phyloP scores from a whole-genome alignment of 176 grass and related monocot genomes.

The Canna indica region DNA sequence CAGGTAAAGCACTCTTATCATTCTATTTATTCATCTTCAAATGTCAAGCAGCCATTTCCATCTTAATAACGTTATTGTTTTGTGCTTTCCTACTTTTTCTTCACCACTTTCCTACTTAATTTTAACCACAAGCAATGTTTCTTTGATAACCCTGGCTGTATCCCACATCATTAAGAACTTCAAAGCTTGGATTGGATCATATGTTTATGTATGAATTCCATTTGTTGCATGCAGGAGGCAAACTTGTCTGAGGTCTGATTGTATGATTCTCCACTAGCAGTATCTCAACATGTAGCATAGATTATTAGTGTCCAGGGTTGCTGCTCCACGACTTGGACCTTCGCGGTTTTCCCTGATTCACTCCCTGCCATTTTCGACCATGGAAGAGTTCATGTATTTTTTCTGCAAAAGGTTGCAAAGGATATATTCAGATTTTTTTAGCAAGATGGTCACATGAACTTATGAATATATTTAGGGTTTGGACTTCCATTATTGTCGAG shows the following conservation, averaged over 20 bases:
- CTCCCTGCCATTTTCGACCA: background rate
- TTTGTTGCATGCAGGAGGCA: background rate
- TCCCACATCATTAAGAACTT: background rate
- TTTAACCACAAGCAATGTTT: background rate
- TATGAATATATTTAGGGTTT: background rate
- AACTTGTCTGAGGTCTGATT: background rate
- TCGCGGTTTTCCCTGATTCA: background rate
- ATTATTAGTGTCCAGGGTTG: background rate
- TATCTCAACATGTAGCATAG: background rate
- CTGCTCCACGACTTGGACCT: background rate
- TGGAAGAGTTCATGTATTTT: background rate
- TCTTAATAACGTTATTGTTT: background rate
- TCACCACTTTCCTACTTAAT: background rate
- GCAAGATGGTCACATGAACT: background rate
- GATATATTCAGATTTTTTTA: background rate
- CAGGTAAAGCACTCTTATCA: background rate
- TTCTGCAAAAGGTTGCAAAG: background rate
- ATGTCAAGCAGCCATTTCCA: background rate
- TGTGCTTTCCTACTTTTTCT: background rate
- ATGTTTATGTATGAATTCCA: background rate
- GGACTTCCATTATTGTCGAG: background rate
- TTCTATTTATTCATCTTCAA: background rate
- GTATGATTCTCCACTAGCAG: background rate
- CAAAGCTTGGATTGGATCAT: background rate
- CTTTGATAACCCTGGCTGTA: background rate